Conservation (phyloP, 371 early-diverging fungal species). For the Gilbertella persicaria region DNA sequence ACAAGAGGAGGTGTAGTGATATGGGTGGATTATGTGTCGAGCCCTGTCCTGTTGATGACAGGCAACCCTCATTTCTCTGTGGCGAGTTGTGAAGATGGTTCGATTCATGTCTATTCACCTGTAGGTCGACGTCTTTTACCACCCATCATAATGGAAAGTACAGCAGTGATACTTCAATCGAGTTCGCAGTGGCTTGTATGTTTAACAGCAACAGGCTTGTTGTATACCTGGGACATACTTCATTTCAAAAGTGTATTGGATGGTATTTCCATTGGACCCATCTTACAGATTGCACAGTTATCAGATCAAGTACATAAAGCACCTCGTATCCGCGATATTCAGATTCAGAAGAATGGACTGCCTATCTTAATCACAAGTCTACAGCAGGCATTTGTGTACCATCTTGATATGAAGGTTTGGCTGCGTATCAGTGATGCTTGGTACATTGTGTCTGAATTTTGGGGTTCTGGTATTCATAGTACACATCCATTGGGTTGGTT, state of each 20-base stretch:
- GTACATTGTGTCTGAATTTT: conserved; percentile 61
- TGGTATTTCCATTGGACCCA: conserved; percentile 61
- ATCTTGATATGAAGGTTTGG: conserved; percentile 72
- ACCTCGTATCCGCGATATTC: conserved; percentile 61
- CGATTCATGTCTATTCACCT: conserved; percentile 65
- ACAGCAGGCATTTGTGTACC: conserved; percentile 76
- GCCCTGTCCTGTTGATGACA: conserved; percentile 57
- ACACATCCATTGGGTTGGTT: conserved; percentile 41
- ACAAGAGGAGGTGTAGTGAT: conserved; percentile 44
- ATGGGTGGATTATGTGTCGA: conserved; percentile 68
- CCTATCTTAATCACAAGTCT: conserved; percentile 74
- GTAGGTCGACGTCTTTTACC: conserved; percentile 75
- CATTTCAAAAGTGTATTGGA: conserved; percentile 45
- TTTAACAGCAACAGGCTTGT: conserved; percentile 63
- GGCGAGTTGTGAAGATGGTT: conserved; percentile 71
- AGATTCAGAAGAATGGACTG: conserved; percentile 64
- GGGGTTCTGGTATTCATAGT: conserved; percentile 22
- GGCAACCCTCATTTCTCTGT: conserved; percentile 65
- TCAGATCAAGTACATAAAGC: conserved; percentile 31
- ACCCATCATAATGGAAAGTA: conserved; percentile 66
- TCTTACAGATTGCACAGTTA: conserved; percentile 50
- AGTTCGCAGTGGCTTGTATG: conserved; percentile 64
- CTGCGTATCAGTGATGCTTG: conserved; percentile 68
- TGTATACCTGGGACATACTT: conserved; percentile 71
- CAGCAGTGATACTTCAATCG: conserved; percentile 61